These are phyloP conservation scores for Lagenaria siceraria DNA, from an alignment of 306 rosid genomes.

Conservation along the genomic window DNA sequence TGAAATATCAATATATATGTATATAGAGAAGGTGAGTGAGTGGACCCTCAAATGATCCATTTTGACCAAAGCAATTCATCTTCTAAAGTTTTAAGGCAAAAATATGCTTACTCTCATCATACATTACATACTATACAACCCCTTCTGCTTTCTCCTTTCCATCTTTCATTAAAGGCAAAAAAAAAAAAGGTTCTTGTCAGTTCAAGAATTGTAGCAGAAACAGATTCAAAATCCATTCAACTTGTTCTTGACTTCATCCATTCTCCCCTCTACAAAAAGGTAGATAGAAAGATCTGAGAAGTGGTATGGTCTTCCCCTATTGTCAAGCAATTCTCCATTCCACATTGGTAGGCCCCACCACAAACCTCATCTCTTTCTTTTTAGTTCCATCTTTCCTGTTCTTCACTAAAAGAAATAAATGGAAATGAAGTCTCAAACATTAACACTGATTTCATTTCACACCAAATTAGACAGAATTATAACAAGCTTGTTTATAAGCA, in stretches of 20 bases:
- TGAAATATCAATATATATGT: background rate
- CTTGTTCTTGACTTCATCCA: background rate
- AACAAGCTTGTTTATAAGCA: background rate
- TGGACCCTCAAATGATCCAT: slow-evolving; percentile 1
- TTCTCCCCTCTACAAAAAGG: background rate
- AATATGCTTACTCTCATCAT: background rate
- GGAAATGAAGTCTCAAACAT: background rate
- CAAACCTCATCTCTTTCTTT: background rate
- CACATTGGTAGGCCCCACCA: background rate
- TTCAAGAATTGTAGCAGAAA: background rate
- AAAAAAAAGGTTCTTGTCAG: no score
- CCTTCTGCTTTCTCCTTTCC: no score
- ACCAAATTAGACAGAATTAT: background rate
- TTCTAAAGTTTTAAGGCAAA: background rate
- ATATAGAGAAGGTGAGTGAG: background rate
- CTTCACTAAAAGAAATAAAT: background rate
- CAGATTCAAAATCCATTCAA: background rate
- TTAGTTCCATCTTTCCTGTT: background rate
- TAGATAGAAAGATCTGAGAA: background rate
- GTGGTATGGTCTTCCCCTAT: background rate
- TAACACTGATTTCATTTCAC: background rate
- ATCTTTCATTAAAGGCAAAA: no score
- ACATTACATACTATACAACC: background rate
- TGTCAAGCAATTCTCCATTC: background rate
- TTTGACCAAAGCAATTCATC: background rate